phyloP scores from a whole-genome alignment of 225 moss, liverwort and hornwort genomes.

The Ulota crispa region DNA sequence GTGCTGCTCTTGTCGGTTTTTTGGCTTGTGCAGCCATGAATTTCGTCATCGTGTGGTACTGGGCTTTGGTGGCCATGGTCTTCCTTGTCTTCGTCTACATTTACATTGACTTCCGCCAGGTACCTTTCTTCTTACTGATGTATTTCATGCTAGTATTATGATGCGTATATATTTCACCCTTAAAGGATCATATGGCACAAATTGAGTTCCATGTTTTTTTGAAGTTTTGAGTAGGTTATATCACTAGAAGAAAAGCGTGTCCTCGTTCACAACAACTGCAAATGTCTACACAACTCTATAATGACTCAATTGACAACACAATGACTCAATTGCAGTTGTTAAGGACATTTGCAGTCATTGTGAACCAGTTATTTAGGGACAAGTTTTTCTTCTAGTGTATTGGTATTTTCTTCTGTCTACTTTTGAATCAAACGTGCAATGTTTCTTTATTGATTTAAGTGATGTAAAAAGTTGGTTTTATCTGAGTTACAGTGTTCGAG shows the following conservation, averaged over 20 bases:
- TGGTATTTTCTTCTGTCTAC: background rate
- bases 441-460: background rate
- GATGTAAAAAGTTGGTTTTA: background rate
- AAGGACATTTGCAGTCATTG: too few relatives aligned
- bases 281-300: too few relatives aligned
- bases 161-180: background rate
- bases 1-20: slow-evolving; percentile 78
- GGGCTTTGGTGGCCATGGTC: slow-evolving; percentile 81
- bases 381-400: too few relatives aligned
- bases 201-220: background rate
- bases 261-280: too few relatives aligned
- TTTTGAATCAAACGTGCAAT: background rate
- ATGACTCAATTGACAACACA: too few relatives aligned
- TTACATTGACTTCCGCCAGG: slow-evolving; percentile 96
- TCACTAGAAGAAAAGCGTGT: too few relatives aligned
- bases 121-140: slow-evolving; percentile 10
- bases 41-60: slow-evolving; percentile 93
- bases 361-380: too few relatives aligned
- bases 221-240: background rate
- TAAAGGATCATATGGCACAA: background rate
- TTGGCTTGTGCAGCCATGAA: slow-evolving; percentile 82
- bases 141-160: background rate
- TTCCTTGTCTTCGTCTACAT: slow-evolving; percentile 72
- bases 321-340: too few relatives aligned
- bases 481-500: background rate